Conservation (phyloP, 2,329 filamentous ascomycete genomes). For the Aspergillus piperis region DNA sequence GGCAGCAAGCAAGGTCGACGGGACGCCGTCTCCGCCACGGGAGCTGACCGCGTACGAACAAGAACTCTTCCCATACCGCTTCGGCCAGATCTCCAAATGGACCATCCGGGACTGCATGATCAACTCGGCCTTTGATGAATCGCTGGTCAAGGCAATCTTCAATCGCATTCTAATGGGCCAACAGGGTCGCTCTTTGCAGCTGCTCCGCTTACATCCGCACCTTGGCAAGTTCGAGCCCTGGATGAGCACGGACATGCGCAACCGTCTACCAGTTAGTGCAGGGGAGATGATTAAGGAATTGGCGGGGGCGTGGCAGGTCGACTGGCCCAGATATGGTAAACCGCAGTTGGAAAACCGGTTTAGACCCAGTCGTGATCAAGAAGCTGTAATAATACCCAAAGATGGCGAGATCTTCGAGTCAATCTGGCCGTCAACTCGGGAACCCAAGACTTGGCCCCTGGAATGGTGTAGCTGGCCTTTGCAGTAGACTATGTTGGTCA, state of each 20-base stretch:
- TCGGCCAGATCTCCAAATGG: neutral
- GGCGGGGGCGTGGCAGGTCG: neutral
- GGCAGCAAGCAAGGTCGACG: neutral
- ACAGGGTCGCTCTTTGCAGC: neutral
- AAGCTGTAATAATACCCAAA: neutral
- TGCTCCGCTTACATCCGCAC: neutral
- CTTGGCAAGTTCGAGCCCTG: neutral
- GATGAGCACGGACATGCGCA: neutral
- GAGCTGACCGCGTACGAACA: neutral
- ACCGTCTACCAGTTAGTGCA: neutral
- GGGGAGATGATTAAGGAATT: neutral
- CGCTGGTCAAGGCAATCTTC: neutral
- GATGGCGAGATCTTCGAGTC: neutral
- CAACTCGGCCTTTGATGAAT: neutral
- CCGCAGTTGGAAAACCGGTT: neutral
- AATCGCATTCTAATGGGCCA: neutral
- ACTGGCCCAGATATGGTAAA: neutral
- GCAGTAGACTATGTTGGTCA: neutral
- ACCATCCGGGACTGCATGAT: neutral
- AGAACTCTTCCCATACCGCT: neutral
- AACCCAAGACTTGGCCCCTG: neutral
- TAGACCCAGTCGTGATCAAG: neutral
- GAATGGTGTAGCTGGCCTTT: neutral
- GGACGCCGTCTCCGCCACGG: neutral
- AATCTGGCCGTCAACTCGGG: neutral